Base-by-base conservation (phyloP, 495 filamentous ascomycete species). In the Hyaloscypha hepaticicola region DNA sequence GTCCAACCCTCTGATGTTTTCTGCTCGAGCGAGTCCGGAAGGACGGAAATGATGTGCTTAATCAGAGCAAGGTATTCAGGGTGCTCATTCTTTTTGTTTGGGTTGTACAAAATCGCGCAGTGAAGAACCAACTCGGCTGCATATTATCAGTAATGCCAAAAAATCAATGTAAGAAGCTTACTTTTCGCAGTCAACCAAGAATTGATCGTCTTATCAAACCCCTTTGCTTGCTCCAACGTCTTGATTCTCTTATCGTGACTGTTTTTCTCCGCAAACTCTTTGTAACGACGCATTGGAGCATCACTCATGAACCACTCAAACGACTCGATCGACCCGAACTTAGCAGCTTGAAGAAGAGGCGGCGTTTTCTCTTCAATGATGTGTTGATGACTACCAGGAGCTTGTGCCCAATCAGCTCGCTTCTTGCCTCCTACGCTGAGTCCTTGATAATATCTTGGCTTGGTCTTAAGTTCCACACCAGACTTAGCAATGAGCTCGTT, bases 291-390 rank as follows among this genome's bases (percentile, higher is more conserved):
- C 63, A 80, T 67, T 0, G 89, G 88, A 0, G 84, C 80, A 33
- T 88, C 86, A 48, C 87, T 83, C 55, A 91, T 72, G 69, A 89
- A 89, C 85, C 87, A 93, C 70, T 91, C 85, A 0, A 86, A 81
- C 29, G 79, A 80, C 9, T 85, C 81, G 27, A 93, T 71, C 21
- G 75, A 84, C 19, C 87, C 87, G 12, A 70, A 51, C 11, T 74
- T 58, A 0, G 88, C 88, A 21, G 87, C 84, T 24, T 79, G 67
- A 1, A 92, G 76, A 14, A 90, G 73, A 1, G 88, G 89, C 21
- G 87, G 80, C 12, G 71, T 53, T 16, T 55, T 62, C 22, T 69
- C 59, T 50, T 66, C 66, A 3, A 38, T 21, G 33, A 50, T 34
- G 61, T 28, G 25, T 19, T 33, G 29, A 28, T 26, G n/a, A 9